phyloP scores from a whole-genome alignment of 768 basidiomycete genomes.

The Tricholoma hemisulphureum region DNA sequence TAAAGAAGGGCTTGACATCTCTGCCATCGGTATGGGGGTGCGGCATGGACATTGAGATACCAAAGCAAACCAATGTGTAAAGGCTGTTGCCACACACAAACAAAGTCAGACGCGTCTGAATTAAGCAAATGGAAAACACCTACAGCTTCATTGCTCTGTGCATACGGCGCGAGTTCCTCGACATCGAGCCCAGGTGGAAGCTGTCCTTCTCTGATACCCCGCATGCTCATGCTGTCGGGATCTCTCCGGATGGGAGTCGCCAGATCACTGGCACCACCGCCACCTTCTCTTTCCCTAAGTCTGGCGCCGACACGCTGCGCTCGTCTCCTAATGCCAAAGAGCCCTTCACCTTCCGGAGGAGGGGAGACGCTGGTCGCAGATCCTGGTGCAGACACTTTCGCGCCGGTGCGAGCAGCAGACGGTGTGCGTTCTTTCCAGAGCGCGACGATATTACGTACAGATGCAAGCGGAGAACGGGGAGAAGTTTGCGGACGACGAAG shows the following conservation, averaged over 20 bases:
- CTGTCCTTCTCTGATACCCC: conserved; percentile 28
- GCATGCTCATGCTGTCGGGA: conserved; percentile 29
- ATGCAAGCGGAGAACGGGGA: conserved; percentile 69
- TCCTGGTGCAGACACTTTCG: conserved; percentile 37
- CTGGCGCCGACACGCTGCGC: conserved; percentile 38
- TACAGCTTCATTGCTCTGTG: conserved; percentile 50
- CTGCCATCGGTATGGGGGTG: conserved; percentile 76
- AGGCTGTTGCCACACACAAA: conserved; percentile 53
- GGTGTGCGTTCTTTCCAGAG: conserved; percentile 81
- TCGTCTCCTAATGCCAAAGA: conserved; percentile 51
- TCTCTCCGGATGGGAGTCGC: conserved; percentile 22
- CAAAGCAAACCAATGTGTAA: conserved; percentile 82
- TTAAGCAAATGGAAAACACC: conserved; percentile 20
- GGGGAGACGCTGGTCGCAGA: conserved; percentile 40
- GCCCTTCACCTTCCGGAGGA: conserved; percentile 39
- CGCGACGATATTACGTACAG: conserved; percentile 75
- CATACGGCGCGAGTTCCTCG: conserved; percentile 45
- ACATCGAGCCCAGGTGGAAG: conserved; percentile 46
- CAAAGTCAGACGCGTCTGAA: conserved; percentile 14
- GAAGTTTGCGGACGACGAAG: conserved; percentile 64
- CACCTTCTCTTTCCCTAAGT: conserved; percentile 31
- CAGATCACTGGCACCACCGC: conserved; percentile 20
- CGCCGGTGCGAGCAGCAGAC: conserved; percentile 35
- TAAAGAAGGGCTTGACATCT: conserved; percentile 81
- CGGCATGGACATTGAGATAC: conserved; percentile 90